Base-by-base conservation (phyloP, 148 eudicot species). In the Amaranthus palmeri region DNA sequence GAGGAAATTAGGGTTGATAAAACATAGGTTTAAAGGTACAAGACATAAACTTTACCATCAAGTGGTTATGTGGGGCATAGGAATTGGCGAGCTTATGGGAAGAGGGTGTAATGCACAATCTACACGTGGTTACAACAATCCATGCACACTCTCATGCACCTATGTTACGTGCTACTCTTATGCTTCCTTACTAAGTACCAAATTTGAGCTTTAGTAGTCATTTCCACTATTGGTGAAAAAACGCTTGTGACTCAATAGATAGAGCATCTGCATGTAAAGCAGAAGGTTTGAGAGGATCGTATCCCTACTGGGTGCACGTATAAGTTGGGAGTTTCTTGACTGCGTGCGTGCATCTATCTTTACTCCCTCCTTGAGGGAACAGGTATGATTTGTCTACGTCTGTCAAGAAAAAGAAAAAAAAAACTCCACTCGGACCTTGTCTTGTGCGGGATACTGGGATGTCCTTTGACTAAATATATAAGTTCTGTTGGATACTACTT, bases 121-220 rank as follows among this genome's bases (percentile, higher is more conserved):
- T 10, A 11, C 84, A 48, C 73, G 84, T 81, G 84, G 61, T 51
- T 48, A 10, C 71, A 70, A 56, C 75, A 78, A 12, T 70, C 77
- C 66, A 74, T 77, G 79, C 84, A 81, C 81, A 78, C 75, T 81
- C 70, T 64, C 72, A 70, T 69, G 73, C 81, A 74, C 63, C 1
- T 54, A 36, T 11, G 41, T 74, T 81, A 54, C 71, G 84, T 78
- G 84, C 5, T 74, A 1, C 61, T 65, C 75, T n/a, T 69, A 76
- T 61, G 77, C 55, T 57, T 75, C 36, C 14, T 7, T 55, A 25
- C 59, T 54, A 9, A 3, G 2, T 7, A 0, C 4, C 59, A 17
- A 55, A 25, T 45, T 25, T 36, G 13, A 3, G 13, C 36, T 54
- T 9, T 11, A 54, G 4, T 54, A 54, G 2, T 11, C 3, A 46